A percentile compares a stretch with the other conserved stretches of the same genome.
Evolutionary conservation across 2,329 filamentous ascomycete species (phyloP).

Genomic region (Epichloe festucae): DNA sequence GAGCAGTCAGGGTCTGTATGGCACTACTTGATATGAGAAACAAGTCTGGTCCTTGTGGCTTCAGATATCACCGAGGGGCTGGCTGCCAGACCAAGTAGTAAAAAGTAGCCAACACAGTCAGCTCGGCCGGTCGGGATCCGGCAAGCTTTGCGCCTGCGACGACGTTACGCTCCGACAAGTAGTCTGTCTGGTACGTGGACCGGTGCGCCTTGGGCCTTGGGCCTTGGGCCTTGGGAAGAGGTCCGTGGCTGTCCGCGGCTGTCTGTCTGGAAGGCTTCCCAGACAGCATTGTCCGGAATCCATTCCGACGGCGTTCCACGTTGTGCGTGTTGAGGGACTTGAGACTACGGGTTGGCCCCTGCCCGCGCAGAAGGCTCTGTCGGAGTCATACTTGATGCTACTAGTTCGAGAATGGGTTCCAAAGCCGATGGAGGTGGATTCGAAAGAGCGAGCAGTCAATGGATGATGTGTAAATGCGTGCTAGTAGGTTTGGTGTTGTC

Average conservation of each 20-base stretch:
- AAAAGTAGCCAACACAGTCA: not conserved
- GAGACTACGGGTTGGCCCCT: not conserved
- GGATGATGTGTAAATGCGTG: not conserved
- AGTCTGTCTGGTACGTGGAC: constrained; percentile 1
- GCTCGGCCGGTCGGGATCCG: not conserved
- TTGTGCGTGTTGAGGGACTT: not conserved
- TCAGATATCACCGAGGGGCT: not conserved
- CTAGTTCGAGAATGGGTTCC: too few relatives aligned
- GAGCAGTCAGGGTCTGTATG: not conserved
- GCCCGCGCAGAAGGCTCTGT: not conserved
- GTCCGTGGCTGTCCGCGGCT: constrained; percentile 3
- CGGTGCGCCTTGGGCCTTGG: not conserved
- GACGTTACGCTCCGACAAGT: not conserved
- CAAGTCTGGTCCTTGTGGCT: not conserved
- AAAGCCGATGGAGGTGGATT: too few relatives aligned
- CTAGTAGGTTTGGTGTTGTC: not conserved
- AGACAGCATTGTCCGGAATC: not conserved
- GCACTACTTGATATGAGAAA: not conserved
- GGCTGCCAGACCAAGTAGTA: not conserved
- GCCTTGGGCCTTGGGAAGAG: not conserved
- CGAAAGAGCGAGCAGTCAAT: too few relatives aligned
- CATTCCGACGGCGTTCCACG: not conserved
- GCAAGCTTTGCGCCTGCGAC: not conserved
- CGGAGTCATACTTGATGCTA: too few relatives aligned
- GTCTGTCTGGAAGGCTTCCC: not conserved